Conservation (phyloP, 331 rosid genomes). For the Rosa hybrid region DNA sequence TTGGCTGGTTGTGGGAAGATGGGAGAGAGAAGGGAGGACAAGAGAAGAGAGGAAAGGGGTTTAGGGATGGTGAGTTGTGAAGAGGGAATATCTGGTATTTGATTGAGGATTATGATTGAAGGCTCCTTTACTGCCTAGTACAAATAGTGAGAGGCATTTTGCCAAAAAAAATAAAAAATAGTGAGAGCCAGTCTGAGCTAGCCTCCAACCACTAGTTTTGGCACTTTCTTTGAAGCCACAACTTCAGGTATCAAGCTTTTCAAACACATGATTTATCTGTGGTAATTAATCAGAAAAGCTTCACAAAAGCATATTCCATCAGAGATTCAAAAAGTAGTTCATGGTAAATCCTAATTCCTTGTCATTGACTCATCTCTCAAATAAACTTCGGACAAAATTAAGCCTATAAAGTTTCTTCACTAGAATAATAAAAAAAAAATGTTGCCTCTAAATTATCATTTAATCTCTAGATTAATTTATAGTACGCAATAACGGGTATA, state of each 20-base stretch:
- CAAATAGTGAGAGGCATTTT: not conserved
- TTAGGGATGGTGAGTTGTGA: not conserved
- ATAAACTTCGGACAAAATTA: too few relatives aligned
- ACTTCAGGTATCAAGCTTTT: not conserved
- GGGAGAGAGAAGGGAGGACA: not conserved
- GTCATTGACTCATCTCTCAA: too few relatives aligned
- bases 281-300: not conserved
- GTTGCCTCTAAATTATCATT: too few relatives aligned
- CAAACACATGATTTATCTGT: not conserved
- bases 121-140: not conserved
- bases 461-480: too few relatives aligned
- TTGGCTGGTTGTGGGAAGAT: constrained; percentile 1
- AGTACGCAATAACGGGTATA: too few relatives aligned
- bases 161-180: too few relatives aligned
- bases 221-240: not conserved
- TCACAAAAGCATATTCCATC: too few relatives aligned
- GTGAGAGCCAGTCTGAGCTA: not conserved
- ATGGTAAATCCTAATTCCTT: not conserved
- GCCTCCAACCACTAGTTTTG: not conserved
- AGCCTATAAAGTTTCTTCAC: too few relatives aligned
- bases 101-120: constrained; percentile 12
- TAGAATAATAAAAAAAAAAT: too few relatives aligned
- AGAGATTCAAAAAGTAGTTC: not conserved
- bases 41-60: not conserved
- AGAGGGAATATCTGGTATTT: not conserved